phyloP scores from a whole-genome alignment of 345 rosid species.

The Nephelium lappaceum region DNA sequence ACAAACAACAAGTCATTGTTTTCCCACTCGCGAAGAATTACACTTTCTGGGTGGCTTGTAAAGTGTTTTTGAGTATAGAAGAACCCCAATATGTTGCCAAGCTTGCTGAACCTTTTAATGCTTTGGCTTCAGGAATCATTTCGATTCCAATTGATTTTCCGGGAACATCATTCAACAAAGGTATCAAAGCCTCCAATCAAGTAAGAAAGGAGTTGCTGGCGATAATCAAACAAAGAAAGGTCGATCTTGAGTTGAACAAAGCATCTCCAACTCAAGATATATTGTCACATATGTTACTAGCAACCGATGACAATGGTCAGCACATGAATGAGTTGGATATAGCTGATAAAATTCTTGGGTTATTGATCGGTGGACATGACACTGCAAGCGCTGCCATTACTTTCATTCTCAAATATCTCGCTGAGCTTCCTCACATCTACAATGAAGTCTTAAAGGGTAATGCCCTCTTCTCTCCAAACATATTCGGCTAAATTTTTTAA shows the following conservation, averaged over 20 bases:
- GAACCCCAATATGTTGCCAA: constrained; percentile 15
- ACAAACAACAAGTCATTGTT: constrained; percentile 9
- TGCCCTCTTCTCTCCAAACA: not conserved
- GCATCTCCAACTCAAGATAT: constrained; percentile 25
- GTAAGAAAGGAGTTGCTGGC: constrained; percentile 23
- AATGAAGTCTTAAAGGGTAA: constrained; percentile 27
- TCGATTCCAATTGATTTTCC: constrained; percentile 20
- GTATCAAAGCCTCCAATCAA: constrained; percentile 9
- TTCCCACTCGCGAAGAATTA: constrained; percentile 16
- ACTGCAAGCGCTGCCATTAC: constrained; percentile 30
- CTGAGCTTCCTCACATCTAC: constrained; percentile 35
- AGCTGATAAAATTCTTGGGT: constrained; percentile 32
- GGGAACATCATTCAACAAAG: constrained; percentile 22
- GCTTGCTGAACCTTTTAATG: constrained; percentile 20
- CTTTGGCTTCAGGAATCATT: constrained; percentile 25
- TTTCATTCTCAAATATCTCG: constrained; percentile 31
- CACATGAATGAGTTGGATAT: constrained; percentile 35
- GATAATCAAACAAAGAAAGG: constrained; percentile 28
- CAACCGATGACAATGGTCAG: constrained; percentile 29
- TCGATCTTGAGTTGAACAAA: constrained; percentile 15
- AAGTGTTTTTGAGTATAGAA: constrained; percentile 23
- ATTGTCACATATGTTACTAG: constrained; percentile 34
- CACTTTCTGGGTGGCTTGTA: constrained; percentile 29
- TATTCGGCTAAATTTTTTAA: too few relatives aligned
- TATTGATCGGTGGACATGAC: constrained; percentile 38